Evolutionary conservation across 805 yeast species (phyloP), one percentile per base, ranked within the genome.

Genomic region (Kuraishia floccosa): DNA sequence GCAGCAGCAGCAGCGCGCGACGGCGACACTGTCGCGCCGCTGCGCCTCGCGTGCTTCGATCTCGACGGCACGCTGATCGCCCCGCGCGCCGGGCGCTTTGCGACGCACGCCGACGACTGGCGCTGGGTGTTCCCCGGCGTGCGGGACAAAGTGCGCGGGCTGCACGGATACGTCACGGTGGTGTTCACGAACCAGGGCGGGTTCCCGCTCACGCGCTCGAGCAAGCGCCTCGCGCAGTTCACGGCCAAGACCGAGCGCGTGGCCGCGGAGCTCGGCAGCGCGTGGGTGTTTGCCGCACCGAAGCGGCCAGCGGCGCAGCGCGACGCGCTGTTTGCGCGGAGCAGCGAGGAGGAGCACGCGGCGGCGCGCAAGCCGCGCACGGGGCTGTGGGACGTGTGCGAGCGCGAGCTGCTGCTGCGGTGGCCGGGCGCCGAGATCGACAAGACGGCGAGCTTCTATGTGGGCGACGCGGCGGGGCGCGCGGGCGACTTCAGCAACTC

Each of bases 381-480:
- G 1, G 96, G 95, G 0, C 81, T 87, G 94, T 81, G 82, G 76
- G 50, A 63, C 1, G 66, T 62, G 30, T 57, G 81, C 21, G 36
- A 43, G 5, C 22, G 22, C 9, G 22, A 7, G 22, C 9, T 7
- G 22, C 10, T 19, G 22, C 9, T 10, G 22, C 22, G 43, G 11
- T n/a, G 30, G 1, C 43, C 46, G 3, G 38, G 39, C 0, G 43
- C 44, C 3, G 34, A 35, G 6, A 41, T 75, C 2, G 75, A 73
- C 41, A 30, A 47, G 30, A 54, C 47, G 0, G 39, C 52, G 7
- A 69, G 83, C 30, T 60, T 76, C 32, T 91, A 56, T 50, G 87
- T 86, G n/a, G 98, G 98, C 5, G 98, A 89, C 57, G 97, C 97
- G 0, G 97, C 96, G 5, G 98, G 97, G 1, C 61, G 97, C 32